Evolutionary conservation across 441 rosid genomes (phyloP), one percentile per base, ranked within the genome.

Genomic region (Flueggea neowawraea): DNA sequence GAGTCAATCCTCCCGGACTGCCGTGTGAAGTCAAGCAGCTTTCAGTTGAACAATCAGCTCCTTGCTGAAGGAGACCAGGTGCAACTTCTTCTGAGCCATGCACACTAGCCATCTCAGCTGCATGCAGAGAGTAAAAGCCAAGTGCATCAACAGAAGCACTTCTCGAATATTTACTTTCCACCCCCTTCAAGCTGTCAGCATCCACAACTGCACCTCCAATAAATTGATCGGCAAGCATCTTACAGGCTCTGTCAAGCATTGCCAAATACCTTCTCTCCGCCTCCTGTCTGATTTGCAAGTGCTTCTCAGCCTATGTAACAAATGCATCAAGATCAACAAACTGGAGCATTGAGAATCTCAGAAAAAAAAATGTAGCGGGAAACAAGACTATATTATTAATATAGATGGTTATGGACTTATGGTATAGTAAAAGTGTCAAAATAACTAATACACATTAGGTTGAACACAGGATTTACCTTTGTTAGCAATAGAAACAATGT

Each of bases 201-300:
- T 28, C 28, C 55, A 70, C 70, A 51, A 78, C 28, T 22, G 28
- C 53, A 55, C 73, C 69, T 44, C 83, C 84, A 6, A 86, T 75
- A 67, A 82, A 73, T 57, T 86, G 89, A 68, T 78, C 84, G 0
- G 84, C 83, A 17, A 86, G 83, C 80, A 86, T 80, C 83, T 77
- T 82, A 67, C 86, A 86, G 52, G 89, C 84, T 71, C 82, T 77
- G 60, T 86, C 92, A 28, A 86, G 87, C 89, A 84, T 82, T 47
- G 84, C 71, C 73, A 84, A 65, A 60, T 84, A 86, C 73, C 79
- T 80, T 36, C 75, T 54, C 60, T 86, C 82, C 0, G 92, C 92
- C 65, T 86, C 85, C 69, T 73, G 82, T 31, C 86, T 82, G 55
- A 86, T 80, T 65, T 78, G 81, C 74, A 86, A 63, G 73, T 78